Percentiles rank a stretch among this genome's conserved stretches.
Conservation (phyloP, 495 filamentous ascomycete species). For the Niebla homalea region DNA sequence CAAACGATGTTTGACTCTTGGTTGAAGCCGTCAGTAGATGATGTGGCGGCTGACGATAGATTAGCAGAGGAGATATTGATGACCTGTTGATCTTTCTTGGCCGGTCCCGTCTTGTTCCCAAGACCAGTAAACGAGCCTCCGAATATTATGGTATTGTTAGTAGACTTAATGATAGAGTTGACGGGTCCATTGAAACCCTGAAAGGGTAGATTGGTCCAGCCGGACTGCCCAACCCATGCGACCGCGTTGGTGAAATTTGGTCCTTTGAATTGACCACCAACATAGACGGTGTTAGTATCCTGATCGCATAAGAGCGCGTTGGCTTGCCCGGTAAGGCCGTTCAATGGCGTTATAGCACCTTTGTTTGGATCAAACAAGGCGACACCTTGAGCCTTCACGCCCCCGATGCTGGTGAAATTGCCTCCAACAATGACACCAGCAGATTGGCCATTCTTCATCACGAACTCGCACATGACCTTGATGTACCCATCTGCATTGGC, state of each 20-base stretch:
- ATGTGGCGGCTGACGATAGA: constrained; percentile 51
- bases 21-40: constrained; percentile 48
- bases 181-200: constrained; percentile 92
- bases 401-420: constrained; percentile 89
- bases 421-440: constrained; percentile 74
- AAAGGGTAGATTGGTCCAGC: constrained; percentile 84
- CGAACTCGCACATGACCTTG: constrained; percentile 72
- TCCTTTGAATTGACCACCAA: constrained; percentile 73
- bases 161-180: constrained; percentile 63
- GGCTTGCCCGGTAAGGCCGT: constrained; percentile 71
- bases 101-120: constrained; percentile 53
- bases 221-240: constrained; percentile 56
- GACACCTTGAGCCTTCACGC: constrained; percentile 59
- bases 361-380: constrained; percentile 66
- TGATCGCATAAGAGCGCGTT: constrained; percentile 71
- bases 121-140: constrained; percentile 84
- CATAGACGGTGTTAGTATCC: constrained; percentile 71
- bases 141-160: constrained; percentile 75
- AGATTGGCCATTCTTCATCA: constrained; percentile 49
- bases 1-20: constrained; percentile 81
- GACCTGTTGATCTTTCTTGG: constrained; percentile 53
- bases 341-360: constrained; percentile 51
- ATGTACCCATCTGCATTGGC: constrained; percentile 70
- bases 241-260: constrained; percentile 79
- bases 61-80: constrained; percentile 71